Base-by-base conservation (phyloP, 2,329 filamentous ascomycete genomes). In the Fusarium praegraminearum region DNA sequence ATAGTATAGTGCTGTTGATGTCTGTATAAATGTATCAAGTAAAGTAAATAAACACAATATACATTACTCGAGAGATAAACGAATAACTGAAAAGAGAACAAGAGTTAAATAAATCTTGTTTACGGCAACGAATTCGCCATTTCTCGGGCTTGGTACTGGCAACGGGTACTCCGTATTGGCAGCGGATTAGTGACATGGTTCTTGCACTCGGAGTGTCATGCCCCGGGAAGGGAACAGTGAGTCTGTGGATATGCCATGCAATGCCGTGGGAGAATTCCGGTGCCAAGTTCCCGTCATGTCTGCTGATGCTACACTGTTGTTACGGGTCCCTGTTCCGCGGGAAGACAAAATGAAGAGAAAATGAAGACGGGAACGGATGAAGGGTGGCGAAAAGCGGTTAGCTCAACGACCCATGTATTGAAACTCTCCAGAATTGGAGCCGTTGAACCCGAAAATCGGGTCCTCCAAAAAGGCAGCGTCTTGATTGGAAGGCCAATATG, bases 401-500 rank as follows among this genome's bases (percentile, higher is more conserved):
- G 44, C 5, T 67, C 46, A 68, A n/a, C 65, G 46, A 12, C 60
- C 60, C 18, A 36, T 43, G 26, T 47, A 69, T 7, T 76, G 59
- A 35, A 73, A 72, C 28, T 66, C 72, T n/a, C 76, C 76, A 20
- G 75, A 69, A 20, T 71, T 72, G 10, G 76, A 71, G 9, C 76
- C 75, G 41, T 78, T 77, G 38, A 78, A 77, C 2, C 77, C 77
- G 50, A 78, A 78, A 3, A 78, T 71, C 5, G 74, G 63, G 47
- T 78, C 76, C 35, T 78, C 77, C 6, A 76, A 43, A 1, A 69
- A 70, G 2, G 62, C 65, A 3, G 62, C 45, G 1, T 66, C 70
- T 5, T 53, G 53, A 35, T 70, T 68, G 15, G 63, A 51, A 1
- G 50, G 47, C 54, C 55, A 66, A n/a, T 52, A 67, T 3, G 49